Base-by-base conservation (phyloP, 2,329 filamentous ascomycete species). In the Uncinocarpus reesii region DNA sequence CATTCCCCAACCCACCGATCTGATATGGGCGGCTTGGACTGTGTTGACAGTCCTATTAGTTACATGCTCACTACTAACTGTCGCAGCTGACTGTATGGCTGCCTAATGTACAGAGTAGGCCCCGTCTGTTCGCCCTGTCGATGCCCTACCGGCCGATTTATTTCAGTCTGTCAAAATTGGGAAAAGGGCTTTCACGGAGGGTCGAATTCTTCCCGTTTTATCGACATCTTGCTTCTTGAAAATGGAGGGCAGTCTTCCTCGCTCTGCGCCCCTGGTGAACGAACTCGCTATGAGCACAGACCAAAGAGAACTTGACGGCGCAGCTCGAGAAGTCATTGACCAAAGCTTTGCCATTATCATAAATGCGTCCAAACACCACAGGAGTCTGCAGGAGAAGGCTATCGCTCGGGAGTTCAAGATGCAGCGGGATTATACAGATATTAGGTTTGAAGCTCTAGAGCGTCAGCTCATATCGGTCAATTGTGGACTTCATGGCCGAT, bases 271-370 rank as follows among this genome's bases (percentile, higher is more conserved):
- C 7, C 35, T 38, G 21, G 15, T 26, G 3, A 26, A 10, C 11
- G 23, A 42, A 7, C 38, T 42, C 5, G 38, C 38, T 8, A 11
- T 20, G 3, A 16, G 24, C n/a, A 29, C 15, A 13, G 20, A n/a
- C 2, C 24, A 29, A 6, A 21, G 16, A n/a, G 7, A 29, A 13
- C 38, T 15, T 7, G 24, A 29, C 5, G 24, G 38, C 2, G 10
- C 24, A 11, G 1, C 4, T 10, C 38, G 20, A 38, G 8, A 38
- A 4, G 29, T 29, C 8, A 23, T 42, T 3, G 26, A 42, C 26
- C 38, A 29, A 23, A 15, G 23, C 38, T 20, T 42, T 42, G 38
- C 38, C 13, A 29, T 42, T 42, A 20, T 42, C 8, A 18, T 42
- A 4, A 42, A 29, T 29, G 15, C 24, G 3, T 18, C 15, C 13